phyloP scores from a whole-genome alignment of 441 rosid genomes.

The Pelargonium australe region DNA sequence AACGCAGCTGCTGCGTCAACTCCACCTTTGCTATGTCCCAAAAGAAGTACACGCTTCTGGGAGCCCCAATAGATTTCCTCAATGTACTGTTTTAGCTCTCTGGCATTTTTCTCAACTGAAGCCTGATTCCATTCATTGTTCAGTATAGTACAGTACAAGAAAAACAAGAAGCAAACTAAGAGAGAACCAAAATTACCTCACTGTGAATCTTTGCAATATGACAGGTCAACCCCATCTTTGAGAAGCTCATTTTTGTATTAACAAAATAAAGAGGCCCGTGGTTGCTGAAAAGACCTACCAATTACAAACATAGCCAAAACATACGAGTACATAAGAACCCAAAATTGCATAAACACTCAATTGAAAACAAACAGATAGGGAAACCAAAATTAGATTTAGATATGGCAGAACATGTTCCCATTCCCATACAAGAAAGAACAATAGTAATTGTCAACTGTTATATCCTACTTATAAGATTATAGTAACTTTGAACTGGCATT shows the following conservation, averaged over 20 bases:
- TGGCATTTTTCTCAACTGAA: constrained; percentile 93
- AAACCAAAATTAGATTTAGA: constrained; percentile 7
- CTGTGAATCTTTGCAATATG: constrained; percentile 98
- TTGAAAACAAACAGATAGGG: constrained; percentile 1
- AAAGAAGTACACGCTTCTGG: constrained; percentile 73
- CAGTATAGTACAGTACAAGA: constrained; percentile 22
- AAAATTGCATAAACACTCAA: constrained; percentile 8
- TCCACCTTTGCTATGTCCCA: constrained; percentile 99
- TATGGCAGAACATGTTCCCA: neutral
- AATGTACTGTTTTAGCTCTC: constrained; percentile 81
- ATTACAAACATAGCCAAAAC: constrained; percentile 11
- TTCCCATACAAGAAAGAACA: neutral
- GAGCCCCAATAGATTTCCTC: constrained; percentile 95
- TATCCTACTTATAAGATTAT: neutral
- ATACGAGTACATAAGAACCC: neutral
- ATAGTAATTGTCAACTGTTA: too few species aligned
- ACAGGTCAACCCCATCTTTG: constrained; percentile 85
- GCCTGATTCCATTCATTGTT: constrained; percentile 44
- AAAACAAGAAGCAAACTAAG: constrained; percentile 5
- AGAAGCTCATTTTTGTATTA: constrained; percentile 64
- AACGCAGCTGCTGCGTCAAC: constrained; percentile 92
- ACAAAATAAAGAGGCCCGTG: constrained; percentile 95
- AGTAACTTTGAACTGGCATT: neutral
- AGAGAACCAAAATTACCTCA: constrained; percentile 51
- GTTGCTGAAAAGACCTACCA: constrained; percentile 91